Evolutionary conservation across 495 filamentous ascomycete genomes (phyloP).

Genomic region (Hypoxylon rickii): DNA sequence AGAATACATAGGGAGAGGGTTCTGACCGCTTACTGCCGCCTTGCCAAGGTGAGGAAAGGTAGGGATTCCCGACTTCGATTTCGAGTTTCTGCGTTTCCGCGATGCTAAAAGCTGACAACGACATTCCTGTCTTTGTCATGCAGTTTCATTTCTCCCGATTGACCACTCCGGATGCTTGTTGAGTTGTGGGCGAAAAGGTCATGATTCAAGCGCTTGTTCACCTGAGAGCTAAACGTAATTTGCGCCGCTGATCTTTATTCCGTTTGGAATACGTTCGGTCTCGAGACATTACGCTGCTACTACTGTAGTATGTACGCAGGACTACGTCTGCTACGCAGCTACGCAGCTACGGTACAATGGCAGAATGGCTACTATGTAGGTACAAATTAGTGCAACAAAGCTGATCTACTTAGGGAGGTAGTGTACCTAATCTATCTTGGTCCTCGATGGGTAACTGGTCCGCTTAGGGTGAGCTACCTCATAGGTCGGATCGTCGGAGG

Average conservation of each 20-base stretch:
- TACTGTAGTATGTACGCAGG: not conserved
- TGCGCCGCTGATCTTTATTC: conserved; percentile 22
- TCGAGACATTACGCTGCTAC: conserved; percentile 8
- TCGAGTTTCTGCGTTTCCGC: conserved; percentile 24
- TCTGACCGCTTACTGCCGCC: conserved; percentile 29
- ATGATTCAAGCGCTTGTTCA: conserved; percentile 32
- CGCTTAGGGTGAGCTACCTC: conserved; percentile 16
- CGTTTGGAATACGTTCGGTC: not conserved
- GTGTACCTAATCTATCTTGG: not conserved
- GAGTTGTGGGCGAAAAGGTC: conserved; percentile 14
- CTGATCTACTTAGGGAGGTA: conserved; percentile 6
- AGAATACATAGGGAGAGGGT: conserved; percentile 18
- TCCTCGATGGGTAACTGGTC: conserved; percentile 12
- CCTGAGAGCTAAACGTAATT: conserved; percentile 34
- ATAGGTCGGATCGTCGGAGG: conserved; percentile 28
- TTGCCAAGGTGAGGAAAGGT: conserved; percentile 15
- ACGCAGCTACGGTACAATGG: too few species aligned
- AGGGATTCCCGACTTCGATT: conserved; percentile 8
- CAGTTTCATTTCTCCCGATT: conserved; percentile 29
- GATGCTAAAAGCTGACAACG: conserved; percentile 22
- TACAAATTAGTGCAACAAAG: conserved; percentile 4
- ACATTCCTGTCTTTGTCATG: conserved; percentile 14
- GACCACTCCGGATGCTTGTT: conserved; percentile 26
- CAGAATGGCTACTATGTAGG: too few species aligned
- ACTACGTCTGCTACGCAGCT: too few species aligned